These are phyloP conservation scores for Botrytis fabae DNA, from an alignment of 2,329 filamentous ascomycete species.

Conservation along the genomic window DNA sequence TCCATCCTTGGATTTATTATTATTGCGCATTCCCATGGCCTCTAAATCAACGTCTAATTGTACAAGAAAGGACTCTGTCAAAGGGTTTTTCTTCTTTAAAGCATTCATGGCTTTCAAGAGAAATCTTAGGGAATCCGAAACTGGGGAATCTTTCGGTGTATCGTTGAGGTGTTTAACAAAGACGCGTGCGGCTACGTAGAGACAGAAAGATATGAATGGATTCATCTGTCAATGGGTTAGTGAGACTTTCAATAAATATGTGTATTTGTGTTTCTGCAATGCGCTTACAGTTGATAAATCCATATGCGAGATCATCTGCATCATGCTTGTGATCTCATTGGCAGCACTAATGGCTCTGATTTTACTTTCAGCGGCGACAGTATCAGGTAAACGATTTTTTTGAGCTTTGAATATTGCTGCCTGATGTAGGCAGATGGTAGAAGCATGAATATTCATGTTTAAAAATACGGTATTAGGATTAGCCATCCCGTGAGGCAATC, in stretches of 20 bases:
- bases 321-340: constrained; percentile 89
- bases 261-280: neutral
- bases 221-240: constrained; percentile 69
- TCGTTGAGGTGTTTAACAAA: constrained; percentile 98
- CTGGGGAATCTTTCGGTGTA: constrained; percentile 79
- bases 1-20: constrained; percentile 57
- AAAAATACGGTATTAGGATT: constrained; percentile 88
- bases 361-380: constrained; percentile 86
- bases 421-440: constrained; percentile 95
- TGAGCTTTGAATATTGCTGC: constrained; percentile 97
- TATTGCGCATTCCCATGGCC: constrained; percentile 60
- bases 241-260: neutral
- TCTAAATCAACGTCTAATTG: constrained; percentile 92
- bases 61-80: constrained; percentile 92
- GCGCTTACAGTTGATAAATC: constrained; percentile 74
- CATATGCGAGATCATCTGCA: constrained; percentile 90
- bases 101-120: constrained; percentile 88
- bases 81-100: constrained; percentile 80
- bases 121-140: constrained; percentile 81
- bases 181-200: constrained; percentile 93
- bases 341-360: constrained; percentile 90
- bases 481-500: constrained; percentile 71
- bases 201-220: constrained; percentile 90
- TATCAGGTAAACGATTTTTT: constrained; percentile 74
- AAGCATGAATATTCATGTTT: constrained; percentile 97